These are phyloP conservation scores for Epichloe gansuensis DNA, from an alignment of 2,329 filamentous ascomycete species.

Conservation along the genomic window DNA sequence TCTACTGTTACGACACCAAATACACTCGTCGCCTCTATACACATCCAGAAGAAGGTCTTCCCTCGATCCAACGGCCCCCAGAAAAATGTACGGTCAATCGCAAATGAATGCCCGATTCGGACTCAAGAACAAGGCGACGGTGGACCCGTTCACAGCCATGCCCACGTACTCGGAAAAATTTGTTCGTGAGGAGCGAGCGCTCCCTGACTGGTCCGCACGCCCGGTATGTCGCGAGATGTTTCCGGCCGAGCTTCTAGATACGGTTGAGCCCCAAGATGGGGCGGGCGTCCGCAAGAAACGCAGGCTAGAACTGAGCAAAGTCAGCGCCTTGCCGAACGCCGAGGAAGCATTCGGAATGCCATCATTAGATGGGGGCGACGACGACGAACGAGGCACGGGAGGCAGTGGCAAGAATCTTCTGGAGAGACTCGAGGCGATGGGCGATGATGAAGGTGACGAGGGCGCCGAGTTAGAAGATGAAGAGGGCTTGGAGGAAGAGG, in stretches of 20 bases:
- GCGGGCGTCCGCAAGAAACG: constrained; percentile 29
- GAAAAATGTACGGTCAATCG: constrained; percentile 40
- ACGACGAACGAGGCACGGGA: constrained; percentile 17
- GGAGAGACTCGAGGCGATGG: constrained; percentile 31
- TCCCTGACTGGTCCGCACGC: constrained; percentile 39
- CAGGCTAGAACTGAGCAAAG: constrained; percentile 31
- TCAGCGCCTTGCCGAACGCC: constrained; percentile 35
- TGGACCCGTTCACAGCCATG: constrained; percentile 45
- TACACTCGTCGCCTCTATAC: constrained; percentile 42
- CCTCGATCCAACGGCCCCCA: constrained; percentile 26
- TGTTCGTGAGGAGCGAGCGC: constrained; percentile 34
- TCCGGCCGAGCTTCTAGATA: constrained; percentile 41
- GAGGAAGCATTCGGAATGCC: constrained; percentile 36
- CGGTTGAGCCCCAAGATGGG: constrained; percentile 32
- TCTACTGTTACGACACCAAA: constrained; percentile 42
- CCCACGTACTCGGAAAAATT: constrained; percentile 47
- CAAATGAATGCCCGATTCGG: constrained; percentile 45
- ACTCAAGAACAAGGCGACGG: constrained; percentile 39
- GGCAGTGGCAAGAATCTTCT: constrained; percentile 25
- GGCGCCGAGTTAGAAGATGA: constrained; percentile 37
- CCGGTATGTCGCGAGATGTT: constrained; percentile 42
- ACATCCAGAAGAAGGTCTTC: constrained; percentile 36
- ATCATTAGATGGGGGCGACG: constrained; percentile 15
- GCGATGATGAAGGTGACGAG: constrained; percentile 38
- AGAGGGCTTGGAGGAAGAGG: constrained; percentile 32